Base-by-base conservation (phyloP, 2,329 filamentous ascomycete species). In the Microcyclosporella mali region DNA sequence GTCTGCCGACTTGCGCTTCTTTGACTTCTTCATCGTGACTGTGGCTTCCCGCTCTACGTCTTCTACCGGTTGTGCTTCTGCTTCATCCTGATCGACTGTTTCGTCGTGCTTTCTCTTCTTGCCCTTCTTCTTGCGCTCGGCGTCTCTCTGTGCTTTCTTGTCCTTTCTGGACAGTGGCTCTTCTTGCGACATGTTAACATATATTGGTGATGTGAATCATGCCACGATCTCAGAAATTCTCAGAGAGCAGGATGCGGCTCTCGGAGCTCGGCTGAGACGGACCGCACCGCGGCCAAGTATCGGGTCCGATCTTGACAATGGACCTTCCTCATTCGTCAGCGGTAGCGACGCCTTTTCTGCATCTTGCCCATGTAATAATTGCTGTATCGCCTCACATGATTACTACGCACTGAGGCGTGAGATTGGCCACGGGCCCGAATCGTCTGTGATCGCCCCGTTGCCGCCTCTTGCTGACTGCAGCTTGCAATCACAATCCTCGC, bases 171-270 rank as follows among this genome's bases (percentile, higher is more conserved):
- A 58, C 7, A 58, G 35, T 1, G 44, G 49, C 9, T 43, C 46
- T 7, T 59, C 59, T 45, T 55, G 38, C 40, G 59, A 60, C 59
- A 62, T 50, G 16, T n/a, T 43, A 17, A 14, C 1, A 36, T 65
- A 86, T 85, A 62, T 94, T 77, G 14, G 89, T 95, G 75, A 95
- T 95, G 66, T 78, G 78, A 53, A 86, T n/a, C n/a, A n/a, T n/a
- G n/a, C n/a, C n/a, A n/a, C n/a, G 76, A 70, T 95, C 95, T 63
- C 90, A 85, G 58, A 40, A 34, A 27, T 29, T 38, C 21, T n/a
- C 36, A 16, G 9, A 12, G 15, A 28, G 8, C 6, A 17, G n/a
- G 33, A 32, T 16, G 16, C 16, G 15, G 35, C 29, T 39, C 25
- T 39, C 36, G 14, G 25, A 12, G 29, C n/a, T 11, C 36, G 10